phyloP scores from a whole-genome alignment of 2,329 filamentous ascomycete genomes.

The Diplodia mutila region DNA sequence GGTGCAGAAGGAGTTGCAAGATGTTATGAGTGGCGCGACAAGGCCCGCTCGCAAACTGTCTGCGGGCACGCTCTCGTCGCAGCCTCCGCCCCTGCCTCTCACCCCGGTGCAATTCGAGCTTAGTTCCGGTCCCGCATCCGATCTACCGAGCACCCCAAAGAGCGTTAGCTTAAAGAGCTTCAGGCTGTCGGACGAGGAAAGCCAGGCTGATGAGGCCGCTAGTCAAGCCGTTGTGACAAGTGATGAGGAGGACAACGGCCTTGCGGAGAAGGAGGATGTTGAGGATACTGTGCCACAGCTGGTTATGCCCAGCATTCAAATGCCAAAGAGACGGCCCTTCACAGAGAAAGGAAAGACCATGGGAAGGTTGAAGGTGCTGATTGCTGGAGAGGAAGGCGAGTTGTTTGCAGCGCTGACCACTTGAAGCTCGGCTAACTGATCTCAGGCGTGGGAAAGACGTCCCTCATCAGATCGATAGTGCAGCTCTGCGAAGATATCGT shows the following conservation, averaged over 20 bases:
- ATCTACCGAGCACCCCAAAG: slow-evolving; percentile 62
- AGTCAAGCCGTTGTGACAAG: slow-evolving; percentile 60
- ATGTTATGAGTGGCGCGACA: background rate
- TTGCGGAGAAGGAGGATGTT: slow-evolving; percentile 40
- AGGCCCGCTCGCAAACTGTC: slow-evolving; percentile 7
- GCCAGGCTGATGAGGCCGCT: slow-evolving; percentile 56
- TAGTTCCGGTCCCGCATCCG: slow-evolving; percentile 54
- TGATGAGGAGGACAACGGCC: slow-evolving; percentile 58
- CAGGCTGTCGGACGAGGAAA: slow-evolving; percentile 61
- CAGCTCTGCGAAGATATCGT: slow-evolving; percentile 90
- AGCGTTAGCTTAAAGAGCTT: slow-evolving; percentile 63
- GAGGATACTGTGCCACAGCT: slow-evolving; percentile 68
- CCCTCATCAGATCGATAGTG: slow-evolving; percentile 83
- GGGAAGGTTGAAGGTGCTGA: slow-evolving; percentile 84
- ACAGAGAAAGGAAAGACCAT: slow-evolving; percentile 82
- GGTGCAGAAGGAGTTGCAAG: slow-evolving; percentile 24
- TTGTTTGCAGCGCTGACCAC: background rate
- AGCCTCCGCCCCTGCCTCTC: slow-evolving; percentile 31
- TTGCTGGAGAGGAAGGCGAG: slow-evolving; percentile 77
- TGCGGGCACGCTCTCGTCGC: slow-evolving; percentile 11
- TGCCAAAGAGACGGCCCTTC: slow-evolving; percentile 87
- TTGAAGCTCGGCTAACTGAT: slow-evolving; percentile 28
- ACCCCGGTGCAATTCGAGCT: slow-evolving; percentile 35
- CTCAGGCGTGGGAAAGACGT: slow-evolving; percentile 82
- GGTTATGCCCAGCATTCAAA: slow-evolving; percentile 95